Conservation (phyloP, 257 asterid species). For the Buddleja alternifolia region DNA sequence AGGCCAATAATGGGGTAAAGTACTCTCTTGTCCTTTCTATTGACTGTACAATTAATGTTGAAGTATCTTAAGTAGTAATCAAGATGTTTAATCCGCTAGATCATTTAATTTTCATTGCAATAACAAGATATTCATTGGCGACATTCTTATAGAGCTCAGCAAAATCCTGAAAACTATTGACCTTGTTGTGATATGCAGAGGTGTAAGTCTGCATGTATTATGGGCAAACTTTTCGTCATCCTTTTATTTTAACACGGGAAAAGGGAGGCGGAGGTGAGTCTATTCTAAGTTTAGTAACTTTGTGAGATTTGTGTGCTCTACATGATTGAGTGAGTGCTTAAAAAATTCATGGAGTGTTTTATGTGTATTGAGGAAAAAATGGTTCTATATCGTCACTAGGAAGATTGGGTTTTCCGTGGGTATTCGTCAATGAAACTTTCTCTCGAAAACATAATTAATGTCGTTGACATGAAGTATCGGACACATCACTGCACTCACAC, state of each 20-base stretch:
- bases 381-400: not conserved
- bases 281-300: constrained; percentile 5
- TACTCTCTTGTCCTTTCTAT: constrained; percentile 5
- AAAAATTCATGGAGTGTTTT: not conserved
- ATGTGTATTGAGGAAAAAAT: not conserved
- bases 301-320: constrained; percentile 7
- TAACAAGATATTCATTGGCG: not conserved
- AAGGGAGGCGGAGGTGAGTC: not conserved
- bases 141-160: not conserved
- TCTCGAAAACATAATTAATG: not conserved
- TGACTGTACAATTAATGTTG: not conserved
- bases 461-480: too few relatives aligned
- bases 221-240: not conserved
- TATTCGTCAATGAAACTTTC: not conserved
- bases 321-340: not conserved
- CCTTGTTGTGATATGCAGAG: not conserved
- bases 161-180: not conserved
- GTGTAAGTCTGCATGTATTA: not conserved
- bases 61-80: not conserved
- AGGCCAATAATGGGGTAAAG: constrained; percentile 70
- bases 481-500: too few relatives aligned
- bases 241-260: not conserved
- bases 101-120: not conserved
- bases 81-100: not conserved
- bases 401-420: not conserved